These are phyloP conservation scores for Colletotrichum abscissum DNA, from an alignment of 2,329 filamentous ascomycete species.

Conservation along the genomic window DNA sequence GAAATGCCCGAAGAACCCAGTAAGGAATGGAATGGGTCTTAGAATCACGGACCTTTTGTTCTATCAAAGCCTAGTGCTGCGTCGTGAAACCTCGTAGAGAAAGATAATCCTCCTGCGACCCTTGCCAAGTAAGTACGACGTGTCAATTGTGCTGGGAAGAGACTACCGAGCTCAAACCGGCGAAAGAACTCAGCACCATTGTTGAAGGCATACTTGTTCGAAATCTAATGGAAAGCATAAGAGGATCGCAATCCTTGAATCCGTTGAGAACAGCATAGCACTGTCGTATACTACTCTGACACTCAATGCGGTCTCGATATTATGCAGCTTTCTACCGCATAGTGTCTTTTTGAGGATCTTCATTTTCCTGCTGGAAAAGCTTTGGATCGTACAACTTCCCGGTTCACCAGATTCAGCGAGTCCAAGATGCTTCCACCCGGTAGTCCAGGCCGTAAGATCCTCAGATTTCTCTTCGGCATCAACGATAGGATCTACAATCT, in stretches of 20 bases:
- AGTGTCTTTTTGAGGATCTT: not conserved
- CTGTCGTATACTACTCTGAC: not conserved
- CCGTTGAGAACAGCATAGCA: not conserved
- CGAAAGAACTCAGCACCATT: too few species aligned
- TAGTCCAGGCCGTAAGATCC: not conserved
- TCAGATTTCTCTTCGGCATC: conserved; percentile 1
- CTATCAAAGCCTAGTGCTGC: not conserved
- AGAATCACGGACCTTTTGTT: not conserved
- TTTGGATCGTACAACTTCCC: not conserved
- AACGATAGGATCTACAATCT: not conserved
- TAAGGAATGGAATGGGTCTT: not conserved
- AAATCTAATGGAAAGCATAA: not conserved
- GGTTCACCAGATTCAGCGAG: not conserved
- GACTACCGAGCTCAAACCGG: too few species aligned
- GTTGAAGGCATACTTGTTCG: too few species aligned
- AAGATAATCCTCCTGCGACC: not conserved
- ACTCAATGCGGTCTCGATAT: not conserved
- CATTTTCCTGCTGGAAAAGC: not conserved
- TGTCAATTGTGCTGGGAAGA: not conserved
- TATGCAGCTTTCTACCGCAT: not conserved
- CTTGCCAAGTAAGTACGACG: not conserved
- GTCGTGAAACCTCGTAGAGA: not conserved
- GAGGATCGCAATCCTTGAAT: not conserved
- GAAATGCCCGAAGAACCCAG: too few species aligned
- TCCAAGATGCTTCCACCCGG: not conserved